These are phyloP conservation scores for Pseudopyrenochaeta lycopersici DNA, from an alignment of 2,329 filamentous ascomycete species.

Conservation along the genomic window DNA sequence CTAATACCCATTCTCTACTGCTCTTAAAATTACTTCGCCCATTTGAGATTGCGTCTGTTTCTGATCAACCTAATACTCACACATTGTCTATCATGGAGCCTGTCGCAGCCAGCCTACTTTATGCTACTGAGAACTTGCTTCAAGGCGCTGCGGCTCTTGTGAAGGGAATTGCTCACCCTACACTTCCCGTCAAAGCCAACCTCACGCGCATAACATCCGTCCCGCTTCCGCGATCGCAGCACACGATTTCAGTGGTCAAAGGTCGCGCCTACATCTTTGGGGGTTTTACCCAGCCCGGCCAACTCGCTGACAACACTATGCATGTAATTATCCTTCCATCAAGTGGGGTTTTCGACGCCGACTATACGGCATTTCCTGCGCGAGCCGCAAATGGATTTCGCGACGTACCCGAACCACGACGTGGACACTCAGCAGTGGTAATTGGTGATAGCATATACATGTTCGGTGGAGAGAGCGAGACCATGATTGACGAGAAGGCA, in stretches of 20 bases:
- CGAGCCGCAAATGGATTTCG: conserved; percentile 37
- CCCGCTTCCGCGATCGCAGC: conserved; percentile 58
- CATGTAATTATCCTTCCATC: conserved; percentile 62
- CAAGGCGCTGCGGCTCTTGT: conserved; percentile 57
- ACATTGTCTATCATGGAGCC: conserved; percentile 55
- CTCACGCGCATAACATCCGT: conserved; percentile 58
- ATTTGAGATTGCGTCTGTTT: background rate
- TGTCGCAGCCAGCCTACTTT: conserved; percentile 47
- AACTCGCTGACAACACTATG: conserved; percentile 60
- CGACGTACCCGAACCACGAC: conserved; percentile 50
- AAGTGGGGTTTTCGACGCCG: conserved; percentile 53
- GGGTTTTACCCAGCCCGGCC: conserved; percentile 52
- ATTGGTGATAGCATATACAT: conserved; percentile 57
- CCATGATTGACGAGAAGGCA: conserved; percentile 45
- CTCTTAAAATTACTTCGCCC: background rate
- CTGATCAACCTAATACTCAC: background rate
- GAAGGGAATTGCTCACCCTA: conserved; percentile 58
- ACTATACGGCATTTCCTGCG: conserved; percentile 50
- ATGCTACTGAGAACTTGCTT: conserved; percentile 48
- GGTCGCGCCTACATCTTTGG: conserved; percentile 66
- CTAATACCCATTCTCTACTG: background rate
- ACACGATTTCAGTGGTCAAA: conserved; percentile 63
- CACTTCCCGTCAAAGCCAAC: conserved; percentile 61
- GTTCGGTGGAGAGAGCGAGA: conserved; percentile 51
- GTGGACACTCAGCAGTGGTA: conserved; percentile 53